Evolutionary conservation across 768 basidiomycete genomes (phyloP), one percentile per base, ranked within the genome.

Genomic region (Kockovaella imperatae): DNA sequence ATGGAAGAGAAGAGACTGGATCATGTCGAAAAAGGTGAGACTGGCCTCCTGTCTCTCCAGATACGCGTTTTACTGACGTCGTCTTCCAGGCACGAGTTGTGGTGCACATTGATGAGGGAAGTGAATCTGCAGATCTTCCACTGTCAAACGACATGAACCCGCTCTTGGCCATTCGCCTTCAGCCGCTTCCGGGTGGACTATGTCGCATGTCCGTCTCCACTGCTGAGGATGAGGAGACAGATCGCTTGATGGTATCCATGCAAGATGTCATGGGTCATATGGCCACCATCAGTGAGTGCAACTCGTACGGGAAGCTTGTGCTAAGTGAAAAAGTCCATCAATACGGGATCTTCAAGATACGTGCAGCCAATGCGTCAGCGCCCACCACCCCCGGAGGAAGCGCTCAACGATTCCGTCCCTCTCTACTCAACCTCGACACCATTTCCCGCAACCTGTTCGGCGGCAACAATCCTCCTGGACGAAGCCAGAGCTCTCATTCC

Each of bases 361-460:
- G 78, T 24, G 87, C 87, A 0, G 82, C 82, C 26, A 80, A 78
- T 45, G 82, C 75, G 35, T 83, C 90, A 20, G 72, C 78, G n/a
- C 90, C 91, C 4, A 79, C 83, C 2, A 96, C 90, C 0, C 91
- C 90, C 3, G 86, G 86, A 0, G 78, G 81, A 0, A 36, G 46
- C 11, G 79, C 77, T 38, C 79, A 82, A n/a, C 82, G 84, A 31
- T 76, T 79, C 15, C 75, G 79, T 53, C 85, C 82, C 2, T 81
- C 84, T n/a, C 86, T 88, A 42, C 88, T 93, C 64, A 82, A 86
- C 28, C 76, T 96, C 44, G 90, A 96, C 62, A 84, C 81, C 17
- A 83, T 96, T 57, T 89, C 87, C 17, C 80, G 87, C 35, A 90
- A 88, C 69, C 77, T 96, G 24, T 91, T 95, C 72, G 84, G 82